Percentiles rank a stretch among this genome's conserved stretches.
These are phyloP conservation scores for Solanum pimpinellifolium DNA, from an alignment of 257 asterid species.

Conservation along the genomic window DNA sequence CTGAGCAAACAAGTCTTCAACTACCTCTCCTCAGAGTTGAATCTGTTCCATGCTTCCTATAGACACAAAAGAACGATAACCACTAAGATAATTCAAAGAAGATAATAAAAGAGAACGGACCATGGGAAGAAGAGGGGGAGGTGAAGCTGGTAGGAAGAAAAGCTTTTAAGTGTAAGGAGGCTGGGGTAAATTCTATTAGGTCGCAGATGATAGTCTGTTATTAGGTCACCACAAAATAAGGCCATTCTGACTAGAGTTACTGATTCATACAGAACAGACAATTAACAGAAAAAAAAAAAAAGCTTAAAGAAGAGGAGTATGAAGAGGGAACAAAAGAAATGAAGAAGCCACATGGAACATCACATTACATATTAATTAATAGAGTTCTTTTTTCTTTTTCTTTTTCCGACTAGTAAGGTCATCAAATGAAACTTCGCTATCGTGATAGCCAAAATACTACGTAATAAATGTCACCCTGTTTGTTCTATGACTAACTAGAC, in stretches of 20 bases:
- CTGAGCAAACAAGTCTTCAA: background rate
- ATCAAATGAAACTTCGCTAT: background rate
- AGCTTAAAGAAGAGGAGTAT: background rate
- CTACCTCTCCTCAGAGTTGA: conserved; percentile 85
- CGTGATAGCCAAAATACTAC: background rate
- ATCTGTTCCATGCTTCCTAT: conserved; percentile 93
- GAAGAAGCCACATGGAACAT: background rate
- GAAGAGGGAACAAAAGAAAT: background rate
- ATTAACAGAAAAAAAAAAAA: background rate
- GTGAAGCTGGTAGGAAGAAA: background rate
- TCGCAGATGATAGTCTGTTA: background rate
- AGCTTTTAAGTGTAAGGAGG: background rate
- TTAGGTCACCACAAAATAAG: background rate
- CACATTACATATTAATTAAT: background rate
- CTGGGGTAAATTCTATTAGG: background rate
- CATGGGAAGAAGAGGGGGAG: background rate
- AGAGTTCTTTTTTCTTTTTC: background rate
- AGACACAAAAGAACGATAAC: conserved; percentile 1
- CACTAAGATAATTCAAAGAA: background rate
- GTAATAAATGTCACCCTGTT: background rate
- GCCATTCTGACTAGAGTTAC: background rate
- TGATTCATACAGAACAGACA: background rate
- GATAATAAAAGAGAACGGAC: background rate
- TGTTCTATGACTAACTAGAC: background rate
- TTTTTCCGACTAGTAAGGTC: background rate